A percentile compares a stretch with the other conserved stretches of the same genome.
phyloP scores from a whole-genome alignment of 2,329 filamentous ascomycete species.

The Penicillium sp. region DNA sequence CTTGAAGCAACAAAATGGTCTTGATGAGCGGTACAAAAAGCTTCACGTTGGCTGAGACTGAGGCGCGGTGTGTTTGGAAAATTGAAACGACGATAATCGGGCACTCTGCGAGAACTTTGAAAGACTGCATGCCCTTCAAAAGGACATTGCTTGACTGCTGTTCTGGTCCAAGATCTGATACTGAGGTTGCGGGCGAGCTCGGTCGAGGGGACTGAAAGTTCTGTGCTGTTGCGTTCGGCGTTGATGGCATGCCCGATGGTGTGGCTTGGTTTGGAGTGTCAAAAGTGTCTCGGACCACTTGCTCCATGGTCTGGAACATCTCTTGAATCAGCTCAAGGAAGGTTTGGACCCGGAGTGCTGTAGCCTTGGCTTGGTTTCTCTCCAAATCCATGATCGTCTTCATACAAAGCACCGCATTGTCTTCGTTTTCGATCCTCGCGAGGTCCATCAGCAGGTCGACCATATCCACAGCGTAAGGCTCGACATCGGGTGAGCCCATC shows the following conservation, averaged over 20 bases:
- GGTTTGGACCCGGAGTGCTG: constrained; percentile 78
- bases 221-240: constrained; percentile 55
- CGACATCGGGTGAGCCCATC: constrained; percentile 75
- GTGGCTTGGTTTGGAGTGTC: constrained; percentile 68
- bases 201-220: constrained; percentile 87
- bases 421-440: constrained; percentile 91
- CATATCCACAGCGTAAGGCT: constrained; percentile 83
- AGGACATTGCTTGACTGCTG: constrained; percentile 80
- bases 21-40: constrained; percentile 94
- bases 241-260: constrained; percentile 53
- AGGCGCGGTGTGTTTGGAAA: constrained; percentile 85
- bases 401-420: constrained; percentile 97
- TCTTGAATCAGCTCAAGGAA: constrained; percentile 93
- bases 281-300: constrained; percentile 91
- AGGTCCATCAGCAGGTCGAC: constrained; percentile 88
- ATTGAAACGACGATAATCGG: constrained; percentile 98
- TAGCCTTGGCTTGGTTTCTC: constrained; percentile 83
- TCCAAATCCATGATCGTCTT: constrained; percentile 98
- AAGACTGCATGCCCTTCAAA: constrained; percentile 94
- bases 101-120: constrained; percentile 96
- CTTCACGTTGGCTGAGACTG: constrained; percentile 82
- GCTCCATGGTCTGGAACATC: constrained; percentile 92
- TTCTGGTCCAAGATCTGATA: constrained; percentile 78
- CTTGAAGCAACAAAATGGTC: constrained; percentile 81
- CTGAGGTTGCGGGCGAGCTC: constrained; percentile 80